A percentile compares a stretch with the other conserved stretches of the same genome.
Conservation (phyloP, 495 filamentous ascomycete species). For the Clavariopsis aquatica region DNA sequence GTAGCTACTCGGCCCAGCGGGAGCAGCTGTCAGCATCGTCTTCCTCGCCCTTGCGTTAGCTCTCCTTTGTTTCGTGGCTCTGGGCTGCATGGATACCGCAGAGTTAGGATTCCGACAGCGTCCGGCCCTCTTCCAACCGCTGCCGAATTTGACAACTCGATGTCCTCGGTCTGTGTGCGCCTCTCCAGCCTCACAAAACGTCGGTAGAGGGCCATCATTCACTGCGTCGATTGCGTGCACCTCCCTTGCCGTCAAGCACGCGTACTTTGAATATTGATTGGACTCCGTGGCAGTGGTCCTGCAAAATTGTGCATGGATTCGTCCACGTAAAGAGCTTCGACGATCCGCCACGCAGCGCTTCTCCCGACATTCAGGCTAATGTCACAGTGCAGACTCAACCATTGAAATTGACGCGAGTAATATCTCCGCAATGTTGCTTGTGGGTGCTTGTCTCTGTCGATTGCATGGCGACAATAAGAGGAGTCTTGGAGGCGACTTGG, state of each 20-base stretch:
- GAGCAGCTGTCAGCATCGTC: not conserved
- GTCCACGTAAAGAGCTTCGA: not conserved
- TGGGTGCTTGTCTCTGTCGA: not conserved
- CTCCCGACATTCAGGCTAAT: slow-evolving; percentile 10
- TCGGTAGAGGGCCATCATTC: not conserved
- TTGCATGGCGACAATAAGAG: not conserved
- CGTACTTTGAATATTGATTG: not conserved
- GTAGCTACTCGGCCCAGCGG: slow-evolving; percentile 23
- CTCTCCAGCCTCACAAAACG: not conserved
- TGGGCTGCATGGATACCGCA: not conserved
- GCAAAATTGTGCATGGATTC: not conserved
- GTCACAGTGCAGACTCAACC: not conserved
- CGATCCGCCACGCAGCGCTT: not conserved
- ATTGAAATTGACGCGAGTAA: not conserved
- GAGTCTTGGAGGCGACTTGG: not conserved
- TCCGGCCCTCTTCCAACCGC: not conserved
- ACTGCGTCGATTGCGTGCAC: not conserved
- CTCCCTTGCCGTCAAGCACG: not conserved
- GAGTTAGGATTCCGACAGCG: too few species aligned
- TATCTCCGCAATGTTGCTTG: not conserved
- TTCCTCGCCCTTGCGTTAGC: slow-evolving; percentile 3
- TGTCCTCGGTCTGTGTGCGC: not conserved
- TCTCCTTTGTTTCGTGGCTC: not conserved
- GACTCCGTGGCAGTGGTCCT: not conserved
- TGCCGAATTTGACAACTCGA: not conserved